Base-by-base conservation (phyloP, 2,329 filamentous ascomycete genomes). In the Colletotrichum falcatum region DNA sequence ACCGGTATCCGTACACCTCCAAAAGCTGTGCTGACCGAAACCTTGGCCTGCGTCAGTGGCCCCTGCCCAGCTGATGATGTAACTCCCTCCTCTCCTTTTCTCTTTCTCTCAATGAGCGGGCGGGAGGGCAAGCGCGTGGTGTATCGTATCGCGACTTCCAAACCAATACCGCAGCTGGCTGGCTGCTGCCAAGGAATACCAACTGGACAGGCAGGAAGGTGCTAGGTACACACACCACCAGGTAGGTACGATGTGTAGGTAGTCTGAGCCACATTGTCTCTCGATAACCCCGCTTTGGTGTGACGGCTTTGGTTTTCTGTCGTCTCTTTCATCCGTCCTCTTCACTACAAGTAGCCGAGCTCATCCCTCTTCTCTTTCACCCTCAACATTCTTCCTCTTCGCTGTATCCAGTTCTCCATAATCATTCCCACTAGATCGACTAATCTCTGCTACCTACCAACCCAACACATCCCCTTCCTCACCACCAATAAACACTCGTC, bases 31-130 rank as follows among this genome's bases (percentile, higher is more conserved):
- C 44, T 65, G 61, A 66, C 61, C 62, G 61, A 62, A 33, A 46
- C 62, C 70, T 70, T 71, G 67, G 70, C 70, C 37, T 71, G 70
- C 70, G 70, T 72, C 70, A 70, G 70, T 42, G 51, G 61, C 37
- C 37, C 61, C 66, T 54, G 30, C 30, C 30, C 9, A n/a, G 51
- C 61, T 64, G 48, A 71, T 71, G 66, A 72, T 71, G 69, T 71
- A 71, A 69, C 68, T 60, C n/a, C n/a, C n/a, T n/a, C n/a, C 1
- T 35, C 33, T 18, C 12, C 18, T 3, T 5, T 16, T 39, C 39
- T 20, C 16, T 42, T 1, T 7, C 54, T 65, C 56, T 54, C 39
- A 35, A 46, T 49, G 49, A 48, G 66, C 54, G 46, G 61, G 61
- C 44, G 48, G 37, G 16, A 11, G 64, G 33, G 44, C 58, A 49